These are phyloP conservation scores for Zhuliangozyma parablackwelliae DNA, from an alignment of 1,139 yeast genomes.

Conservation along the genomic window DNA sequence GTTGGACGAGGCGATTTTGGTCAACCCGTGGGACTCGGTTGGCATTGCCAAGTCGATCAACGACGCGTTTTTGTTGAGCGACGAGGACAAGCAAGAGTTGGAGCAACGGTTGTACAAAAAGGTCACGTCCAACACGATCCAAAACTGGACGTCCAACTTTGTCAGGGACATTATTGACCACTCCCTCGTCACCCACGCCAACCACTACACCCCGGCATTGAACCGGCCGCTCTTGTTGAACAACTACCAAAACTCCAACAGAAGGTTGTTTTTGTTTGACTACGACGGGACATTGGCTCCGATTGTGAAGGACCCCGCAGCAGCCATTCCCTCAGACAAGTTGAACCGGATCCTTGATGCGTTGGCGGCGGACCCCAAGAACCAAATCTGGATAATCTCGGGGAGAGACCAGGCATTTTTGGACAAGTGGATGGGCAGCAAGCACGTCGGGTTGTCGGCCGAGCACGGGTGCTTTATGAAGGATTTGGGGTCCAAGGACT, in stretches of 20 bases:
- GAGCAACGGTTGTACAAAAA: constrained; percentile 55
- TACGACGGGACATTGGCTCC: constrained; percentile 98
- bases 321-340: constrained; percentile 88
- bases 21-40: constrained; percentile 95
- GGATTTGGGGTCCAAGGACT: constrained; percentile 53
- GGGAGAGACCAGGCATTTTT: constrained; percentile 93
- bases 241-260: constrained; percentile 55
- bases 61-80: constrained; percentile 54
- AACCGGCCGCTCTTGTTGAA: constrained; percentile 65
- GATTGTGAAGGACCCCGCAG: constrained; percentile 94
- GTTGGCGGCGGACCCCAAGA: constrained; percentile 70
- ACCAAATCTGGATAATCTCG: constrained; percentile 90
- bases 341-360: constrained; percentile 56
- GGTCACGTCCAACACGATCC: constrained; percentile 71
- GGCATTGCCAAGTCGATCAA: constrained; percentile 86
- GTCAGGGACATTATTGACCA: constrained; percentile 52
- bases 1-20: constrained; percentile 72
- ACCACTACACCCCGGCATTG: constrained; percentile 76
- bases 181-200: constrained; percentile 38
- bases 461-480: constrained; percentile 97
- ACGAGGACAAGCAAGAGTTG: constrained; percentile 35
- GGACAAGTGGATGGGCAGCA: constrained; percentile 81
- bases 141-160: constrained; percentile 72
- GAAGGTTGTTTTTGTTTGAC: constrained; percentile 84
- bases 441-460: constrained; percentile 77